phyloP scores from a whole-genome alignment of 2,329 filamentous ascomycete species.

The Penicillium nordicum region DNA sequence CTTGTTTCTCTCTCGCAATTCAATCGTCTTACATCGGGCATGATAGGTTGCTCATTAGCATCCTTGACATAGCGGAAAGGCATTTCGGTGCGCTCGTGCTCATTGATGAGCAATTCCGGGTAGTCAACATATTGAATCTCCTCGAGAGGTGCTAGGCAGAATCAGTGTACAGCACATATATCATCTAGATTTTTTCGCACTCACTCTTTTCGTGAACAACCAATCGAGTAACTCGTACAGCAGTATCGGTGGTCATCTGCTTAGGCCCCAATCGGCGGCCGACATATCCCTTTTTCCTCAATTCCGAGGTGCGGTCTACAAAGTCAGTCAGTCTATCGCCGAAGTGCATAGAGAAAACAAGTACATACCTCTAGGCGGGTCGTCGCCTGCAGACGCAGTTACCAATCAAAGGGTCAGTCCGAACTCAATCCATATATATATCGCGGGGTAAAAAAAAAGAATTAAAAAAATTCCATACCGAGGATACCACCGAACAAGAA shows the following conservation, averaged over 20 bases:
- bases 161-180: not conserved
- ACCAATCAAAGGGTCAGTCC: slow-evolving; percentile 5
- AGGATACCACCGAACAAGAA: slow-evolving; percentile 96
- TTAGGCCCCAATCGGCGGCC: slow-evolving; percentile 83
- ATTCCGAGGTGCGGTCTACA: slow-evolving; percentile 86
- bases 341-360: not conserved
- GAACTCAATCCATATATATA: not conserved
- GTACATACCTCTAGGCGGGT: slow-evolving; percentile 78
- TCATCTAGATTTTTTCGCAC: not conserved
- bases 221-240: slow-evolving; percentile 86
- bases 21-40: slow-evolving; percentile 75
- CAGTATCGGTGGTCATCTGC: slow-evolving; percentile 98
- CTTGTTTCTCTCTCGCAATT: slow-evolving; percentile 13
- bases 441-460: slow-evolving; percentile 4
- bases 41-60: slow-evolving; percentile 72
- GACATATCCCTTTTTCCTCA: slow-evolving; percentile 87
- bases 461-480: slow-evolving; percentile 52
- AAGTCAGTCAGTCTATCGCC: slow-evolving; percentile 14
- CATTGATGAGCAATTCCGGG: slow-evolving; percentile 83
- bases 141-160: slow-evolving; percentile 63
- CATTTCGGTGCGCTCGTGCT: slow-evolving; percentile 95
- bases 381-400: slow-evolving; percentile 63
- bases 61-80: slow-evolving; percentile 91
- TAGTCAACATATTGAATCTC: slow-evolving; percentile 80
- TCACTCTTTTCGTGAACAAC: slow-evolving; percentile 79